Evolutionary conservation across 805 yeast genomes (phyloP).

Genomic region (Candida cerambycidarum): DNA sequence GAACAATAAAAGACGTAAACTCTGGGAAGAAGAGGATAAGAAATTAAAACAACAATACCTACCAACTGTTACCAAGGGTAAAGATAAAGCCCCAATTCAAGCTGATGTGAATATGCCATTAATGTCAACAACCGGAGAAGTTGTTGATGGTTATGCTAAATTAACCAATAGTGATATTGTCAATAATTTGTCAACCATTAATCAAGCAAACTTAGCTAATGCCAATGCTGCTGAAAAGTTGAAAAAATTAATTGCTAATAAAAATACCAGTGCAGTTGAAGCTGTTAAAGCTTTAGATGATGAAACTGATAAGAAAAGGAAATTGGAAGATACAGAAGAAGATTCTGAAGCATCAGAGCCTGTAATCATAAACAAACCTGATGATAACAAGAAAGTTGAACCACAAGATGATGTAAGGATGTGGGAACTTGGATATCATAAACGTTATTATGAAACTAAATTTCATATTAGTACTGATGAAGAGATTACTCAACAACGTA

Average conservation of each 20-base stretch:
- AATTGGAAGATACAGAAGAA: conserved; percentile 12
- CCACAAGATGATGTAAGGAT: conserved; percentile 56
- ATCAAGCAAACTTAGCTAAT: conserved; percentile 71
- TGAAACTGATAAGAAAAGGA: conserved; percentile 17
- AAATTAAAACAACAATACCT: conserved; percentile 44
- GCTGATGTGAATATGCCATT: conserved; percentile 75
- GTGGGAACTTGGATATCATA: conserved; percentile 85
- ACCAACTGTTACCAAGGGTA: conserved; percentile 64
- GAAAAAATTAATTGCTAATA: conserved; percentile 35
- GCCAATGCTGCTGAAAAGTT: conserved; percentile 65
- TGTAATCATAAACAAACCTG: conserved; percentile 14
- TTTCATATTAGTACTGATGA: conserved; percentile 59
- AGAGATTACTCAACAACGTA: conserved; percentile 52
- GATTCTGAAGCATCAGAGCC: conserved; percentile 14
- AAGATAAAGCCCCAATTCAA: conserved; percentile 70
- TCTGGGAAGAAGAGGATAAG: conserved; percentile 47
- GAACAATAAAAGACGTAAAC: conserved; percentile 57
- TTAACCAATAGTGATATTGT: conserved; percentile 72
- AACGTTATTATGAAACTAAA: conserved; percentile 76
- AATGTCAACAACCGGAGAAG: conserved; percentile 71
- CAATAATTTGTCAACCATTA: conserved; percentile 57
- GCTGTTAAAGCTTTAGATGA: conserved; percentile 21
- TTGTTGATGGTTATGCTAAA: conserved; percentile 63
- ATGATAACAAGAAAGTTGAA: conserved; percentile 17
- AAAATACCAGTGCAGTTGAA: conserved; percentile 45